phyloP scores from a whole-genome alignment of 441 rosid genomes.

The Eugenia klotzschiana region DNA sequence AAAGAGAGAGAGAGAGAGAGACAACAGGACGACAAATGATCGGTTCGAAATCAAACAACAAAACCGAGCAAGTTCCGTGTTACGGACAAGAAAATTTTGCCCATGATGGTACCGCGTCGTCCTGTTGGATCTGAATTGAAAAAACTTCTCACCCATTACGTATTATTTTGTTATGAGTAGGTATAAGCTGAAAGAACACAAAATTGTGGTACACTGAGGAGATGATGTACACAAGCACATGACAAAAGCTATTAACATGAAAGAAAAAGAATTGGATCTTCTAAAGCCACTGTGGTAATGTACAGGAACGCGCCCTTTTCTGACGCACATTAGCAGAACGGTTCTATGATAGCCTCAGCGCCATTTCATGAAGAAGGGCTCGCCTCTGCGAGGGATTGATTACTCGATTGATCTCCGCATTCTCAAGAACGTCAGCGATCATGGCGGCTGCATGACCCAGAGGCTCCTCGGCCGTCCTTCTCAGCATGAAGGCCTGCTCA shows the following conservation, averaged over 20 bases:
- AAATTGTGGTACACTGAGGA: neutral
- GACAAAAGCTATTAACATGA: neutral
- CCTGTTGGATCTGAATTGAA: neutral
- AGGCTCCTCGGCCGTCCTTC: constrained; percentile 73
- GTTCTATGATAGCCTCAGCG: constrained; percentile 55
- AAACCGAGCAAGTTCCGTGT: neutral
- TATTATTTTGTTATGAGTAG: neutral
- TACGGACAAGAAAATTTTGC: neutral
- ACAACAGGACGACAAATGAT: neutral
- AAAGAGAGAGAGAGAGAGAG: neutral
- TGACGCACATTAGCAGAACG: neutral
- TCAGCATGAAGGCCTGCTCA: constrained; percentile 78
- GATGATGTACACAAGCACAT: neutral
- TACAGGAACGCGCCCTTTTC: neutral
- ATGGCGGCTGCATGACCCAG: constrained; percentile 92
- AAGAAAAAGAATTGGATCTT: neutral
- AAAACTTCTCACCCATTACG: neutral
- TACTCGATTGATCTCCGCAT: constrained; percentile 67
- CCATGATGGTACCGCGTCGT: neutral
- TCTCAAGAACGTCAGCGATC: constrained; percentile 78
- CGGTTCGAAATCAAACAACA: neutral
- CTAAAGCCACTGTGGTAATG: neutral
- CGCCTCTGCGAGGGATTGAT: constrained; percentile 83
- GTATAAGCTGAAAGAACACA: neutral
- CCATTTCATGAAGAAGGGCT: constrained; percentile 90